Percentiles rank a stretch among this genome's conserved stretches.
Conservation (phyloP, 805 yeast species). For the Lipomyces lipofer region DNA sequence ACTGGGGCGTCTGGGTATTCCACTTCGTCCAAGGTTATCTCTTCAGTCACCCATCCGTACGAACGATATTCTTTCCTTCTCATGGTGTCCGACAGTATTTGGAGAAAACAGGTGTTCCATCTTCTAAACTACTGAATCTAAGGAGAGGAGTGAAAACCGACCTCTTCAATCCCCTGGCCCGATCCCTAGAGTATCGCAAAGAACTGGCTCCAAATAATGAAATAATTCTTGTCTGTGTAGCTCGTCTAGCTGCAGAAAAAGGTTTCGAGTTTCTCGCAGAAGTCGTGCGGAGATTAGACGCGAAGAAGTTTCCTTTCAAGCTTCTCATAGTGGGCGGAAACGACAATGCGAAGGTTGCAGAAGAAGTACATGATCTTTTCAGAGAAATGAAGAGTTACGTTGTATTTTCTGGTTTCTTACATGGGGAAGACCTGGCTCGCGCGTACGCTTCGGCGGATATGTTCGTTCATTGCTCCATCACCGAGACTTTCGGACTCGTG, state of each 20-base stretch:
- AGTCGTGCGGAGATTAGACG: neutral
- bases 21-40: constrained; percentile 3
- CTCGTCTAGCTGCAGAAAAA: neutral
- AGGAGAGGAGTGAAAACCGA: constrained; percentile 1
- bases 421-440: constrained; percentile 1
- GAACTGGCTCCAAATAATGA: constrained; percentile 1
- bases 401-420: neutral
- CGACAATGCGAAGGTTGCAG: neutral
- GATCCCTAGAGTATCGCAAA: neutral
- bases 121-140: neutral
- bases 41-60: neutral
- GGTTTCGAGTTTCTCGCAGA: constrained; percentile 3
- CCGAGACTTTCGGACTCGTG: constrained; percentile 2
- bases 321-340: constrained; percentile 1
- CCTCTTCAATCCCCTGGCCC: constrained; percentile 1
- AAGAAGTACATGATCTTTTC: neutral
- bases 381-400: neutral
- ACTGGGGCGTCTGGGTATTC: constrained; percentile 1
- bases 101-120: neutral
- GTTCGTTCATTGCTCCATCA: constrained; percentile 1
- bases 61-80: constrained; percentile 1
- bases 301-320: neutral
- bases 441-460: neutral
- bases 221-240: neutral
- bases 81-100: neutral